A percentile compares a stretch with the other conserved stretches of the same genome.
Evolutionary conservation across 1,284 basidiomycete species (phyloP).

Genomic region (Coniferiporia sulphurascens): DNA sequence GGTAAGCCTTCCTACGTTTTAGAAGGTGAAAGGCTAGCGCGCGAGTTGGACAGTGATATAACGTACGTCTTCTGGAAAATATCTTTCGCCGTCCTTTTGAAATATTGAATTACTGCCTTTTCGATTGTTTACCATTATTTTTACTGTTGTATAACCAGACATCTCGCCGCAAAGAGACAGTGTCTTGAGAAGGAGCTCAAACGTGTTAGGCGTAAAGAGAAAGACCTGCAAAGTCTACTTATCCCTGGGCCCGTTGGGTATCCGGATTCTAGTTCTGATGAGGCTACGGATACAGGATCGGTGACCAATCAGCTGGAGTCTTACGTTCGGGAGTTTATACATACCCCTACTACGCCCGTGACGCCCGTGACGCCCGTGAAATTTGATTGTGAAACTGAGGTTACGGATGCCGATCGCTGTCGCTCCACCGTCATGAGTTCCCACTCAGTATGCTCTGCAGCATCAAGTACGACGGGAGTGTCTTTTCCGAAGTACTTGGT

Average conservation of each 20-base stretch:
- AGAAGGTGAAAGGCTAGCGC: background rate
- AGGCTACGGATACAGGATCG: background rate
- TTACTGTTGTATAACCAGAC: background rate
- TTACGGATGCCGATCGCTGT: background rate
- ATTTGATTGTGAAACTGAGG: background rate
- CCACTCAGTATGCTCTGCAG: background rate
- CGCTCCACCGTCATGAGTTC: background rate
- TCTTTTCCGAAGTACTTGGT: background rate
- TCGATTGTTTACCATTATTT: background rate
- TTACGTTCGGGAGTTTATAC: too few species aligned
- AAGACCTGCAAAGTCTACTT: constrained; percentile 1
- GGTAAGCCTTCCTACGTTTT: background rate
- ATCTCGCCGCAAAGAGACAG: constrained; percentile 2
- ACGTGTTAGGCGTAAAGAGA: background rate
- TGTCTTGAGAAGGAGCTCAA: background rate
- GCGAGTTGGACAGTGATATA: constrained; percentile 1
- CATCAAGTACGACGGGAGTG: background rate
- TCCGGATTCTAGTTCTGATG: background rate
- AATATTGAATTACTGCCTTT: background rate
- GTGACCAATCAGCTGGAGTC: background rate
- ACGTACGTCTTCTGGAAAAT: background rate
- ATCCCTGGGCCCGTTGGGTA: background rate
- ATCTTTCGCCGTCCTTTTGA: background rate
- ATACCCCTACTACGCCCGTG: too few species aligned
- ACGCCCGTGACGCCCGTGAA: background rate